phyloP scores from a whole-genome alignment of 345 rosid genomes.

The Psidium friedrichsthalianum region DNA sequence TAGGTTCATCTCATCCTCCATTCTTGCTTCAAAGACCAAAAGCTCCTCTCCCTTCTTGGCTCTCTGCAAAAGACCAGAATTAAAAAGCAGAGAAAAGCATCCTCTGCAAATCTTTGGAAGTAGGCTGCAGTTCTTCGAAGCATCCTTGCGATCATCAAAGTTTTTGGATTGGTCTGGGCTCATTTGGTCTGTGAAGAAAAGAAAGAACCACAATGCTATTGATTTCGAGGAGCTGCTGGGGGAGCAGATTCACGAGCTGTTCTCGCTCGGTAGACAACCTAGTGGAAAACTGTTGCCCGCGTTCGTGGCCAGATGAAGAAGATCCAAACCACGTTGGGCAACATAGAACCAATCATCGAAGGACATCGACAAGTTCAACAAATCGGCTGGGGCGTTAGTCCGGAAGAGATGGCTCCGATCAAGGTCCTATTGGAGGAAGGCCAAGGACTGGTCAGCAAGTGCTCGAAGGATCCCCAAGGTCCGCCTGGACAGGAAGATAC shows the following conservation, averaged over 20 bases:
- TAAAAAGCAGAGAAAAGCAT: neutral
- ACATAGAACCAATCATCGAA: neutral
- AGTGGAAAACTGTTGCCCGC: fast-evolving
- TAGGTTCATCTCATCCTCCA: neutral
- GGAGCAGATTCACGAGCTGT: fast-evolving
- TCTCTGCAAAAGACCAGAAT: neutral
- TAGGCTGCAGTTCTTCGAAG: neutral
- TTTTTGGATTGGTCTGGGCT: neutral
- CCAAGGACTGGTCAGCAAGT: no score
- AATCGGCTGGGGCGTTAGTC: neutral
- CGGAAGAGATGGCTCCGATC: no score
- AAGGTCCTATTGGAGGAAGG: no score
- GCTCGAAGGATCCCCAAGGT: no score
- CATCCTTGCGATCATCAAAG: neutral
- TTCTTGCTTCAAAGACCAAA: neutral
- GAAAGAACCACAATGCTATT: neutral
- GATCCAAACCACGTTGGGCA: neutral
- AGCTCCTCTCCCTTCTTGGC: neutral
- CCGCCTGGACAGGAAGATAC: no score
- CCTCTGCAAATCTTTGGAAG: neutral
- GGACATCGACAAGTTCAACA: neutral
- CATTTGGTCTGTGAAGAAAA: neutral
- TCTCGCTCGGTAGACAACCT: fast-evolving
- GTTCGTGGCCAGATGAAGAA: neutral
- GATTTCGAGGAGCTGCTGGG: fast-evolving